Conservation (phyloP, 2,329 filamentous ascomycete genomes). For the Hypoxylon sp. region DNA sequence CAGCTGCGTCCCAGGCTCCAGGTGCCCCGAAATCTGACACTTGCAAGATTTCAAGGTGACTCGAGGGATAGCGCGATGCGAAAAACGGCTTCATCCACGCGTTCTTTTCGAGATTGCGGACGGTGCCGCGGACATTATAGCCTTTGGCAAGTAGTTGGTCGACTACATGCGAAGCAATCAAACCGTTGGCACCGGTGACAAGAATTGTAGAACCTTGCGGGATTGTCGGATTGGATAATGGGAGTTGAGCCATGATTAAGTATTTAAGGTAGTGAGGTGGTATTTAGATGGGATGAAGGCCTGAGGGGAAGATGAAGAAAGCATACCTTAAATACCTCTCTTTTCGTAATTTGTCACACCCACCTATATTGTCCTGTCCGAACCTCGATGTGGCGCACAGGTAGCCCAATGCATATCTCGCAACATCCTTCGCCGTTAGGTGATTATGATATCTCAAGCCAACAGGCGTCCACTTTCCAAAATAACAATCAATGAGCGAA, state of each 20-base stretch:
- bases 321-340: background rate
- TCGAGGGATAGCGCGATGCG: conserved; percentile 47
- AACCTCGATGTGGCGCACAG: no score
- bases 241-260: conserved; percentile 21
- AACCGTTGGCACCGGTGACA: conserved; percentile 61
- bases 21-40: conserved; percentile 51
- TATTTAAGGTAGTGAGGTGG: background rate
- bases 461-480: background rate
- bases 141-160: conserved; percentile 58
- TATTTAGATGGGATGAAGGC: background rate
- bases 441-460: background rate
- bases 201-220: conserved; percentile 55
- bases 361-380: background rate
- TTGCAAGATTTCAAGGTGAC: conserved; percentile 51
- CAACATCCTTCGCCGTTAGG: background rate
- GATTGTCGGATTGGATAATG: conserved; percentile 36
- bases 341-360: background rate
- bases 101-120: conserved; percentile 55
- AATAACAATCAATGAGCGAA: background rate
- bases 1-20: conserved; percentile 48
- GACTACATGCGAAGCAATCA: conserved; percentile 59
- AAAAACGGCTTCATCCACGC: conserved; percentile 53
- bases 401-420: background rate
- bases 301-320: background rate
- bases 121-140: conserved; percentile 63